Percentiles rank a stretch among this genome's conserved stretches.
phyloP scores from a whole-genome alignment of 139 green algal genomes.

The Picochlorum sp. region DNA sequence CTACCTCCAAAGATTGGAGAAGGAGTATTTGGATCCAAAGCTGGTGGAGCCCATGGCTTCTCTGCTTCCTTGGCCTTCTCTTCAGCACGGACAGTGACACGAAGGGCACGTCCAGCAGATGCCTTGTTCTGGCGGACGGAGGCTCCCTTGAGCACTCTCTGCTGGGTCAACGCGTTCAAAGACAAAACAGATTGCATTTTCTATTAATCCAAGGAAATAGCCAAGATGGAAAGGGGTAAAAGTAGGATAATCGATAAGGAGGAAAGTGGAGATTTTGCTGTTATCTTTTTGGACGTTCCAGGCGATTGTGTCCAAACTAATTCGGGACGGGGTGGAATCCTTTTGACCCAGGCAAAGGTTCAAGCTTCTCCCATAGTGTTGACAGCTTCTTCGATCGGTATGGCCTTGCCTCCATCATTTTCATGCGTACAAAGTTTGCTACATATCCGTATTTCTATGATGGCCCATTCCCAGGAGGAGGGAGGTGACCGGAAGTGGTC shows the following conservation, averaged over 20 bases:
- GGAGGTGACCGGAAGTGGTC: conserved; percentile 16
- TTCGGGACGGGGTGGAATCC: too few relatives aligned
- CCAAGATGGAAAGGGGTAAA: not conserved
- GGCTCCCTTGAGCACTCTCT: too few relatives aligned
- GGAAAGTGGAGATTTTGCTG: too few relatives aligned
- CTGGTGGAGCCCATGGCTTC: conserved; percentile 65
- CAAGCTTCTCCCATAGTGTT: conserved; percentile 15
- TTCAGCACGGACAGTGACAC: conserved; percentile 45
- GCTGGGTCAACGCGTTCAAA: too few relatives aligned
- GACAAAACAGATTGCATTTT: conserved; percentile 1
- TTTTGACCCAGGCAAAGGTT: not conserved
- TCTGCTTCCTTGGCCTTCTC: conserved; percentile 29
- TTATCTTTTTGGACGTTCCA: too few relatives aligned
- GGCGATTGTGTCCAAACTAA: too few relatives aligned
- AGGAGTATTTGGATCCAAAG: conserved; percentile 83
- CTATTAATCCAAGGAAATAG: conserved; percentile 6
- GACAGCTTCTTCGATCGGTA: too few relatives aligned
- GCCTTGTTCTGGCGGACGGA: too few relatives aligned
- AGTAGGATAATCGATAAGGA: not conserved
- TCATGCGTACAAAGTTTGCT: not conserved
- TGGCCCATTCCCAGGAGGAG: conserved; percentile 52
- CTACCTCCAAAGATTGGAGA: conserved; percentile 95
- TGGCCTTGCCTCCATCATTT: not conserved
- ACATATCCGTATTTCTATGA: conserved; percentile 49
- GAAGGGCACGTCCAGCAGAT: conserved; percentile 11